Conservation (phyloP, 2,329 filamentous ascomycete species). For the Phyllosticta capitalensis region DNA sequence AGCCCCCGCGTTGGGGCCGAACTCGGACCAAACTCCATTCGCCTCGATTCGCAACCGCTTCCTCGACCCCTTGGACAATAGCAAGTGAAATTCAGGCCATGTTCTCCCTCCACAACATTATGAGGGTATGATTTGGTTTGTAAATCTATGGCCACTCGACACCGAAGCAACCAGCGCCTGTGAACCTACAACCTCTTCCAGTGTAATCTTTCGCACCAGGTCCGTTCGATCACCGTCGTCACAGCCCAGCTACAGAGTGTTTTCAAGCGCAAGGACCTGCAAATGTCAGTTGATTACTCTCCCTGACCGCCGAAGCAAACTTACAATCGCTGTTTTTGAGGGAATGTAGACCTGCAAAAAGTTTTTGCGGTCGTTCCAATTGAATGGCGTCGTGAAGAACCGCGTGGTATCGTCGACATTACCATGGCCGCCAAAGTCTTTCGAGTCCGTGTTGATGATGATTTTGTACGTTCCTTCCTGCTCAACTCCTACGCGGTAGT, state of each 20-base stretch:
- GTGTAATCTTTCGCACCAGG: not conserved
- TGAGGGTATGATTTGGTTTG: not conserved
- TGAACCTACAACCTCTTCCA: not conserved
- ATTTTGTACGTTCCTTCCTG: slow-evolving; percentile 75
- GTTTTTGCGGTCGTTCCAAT: slow-evolving; percentile 84
- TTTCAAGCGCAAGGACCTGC: slow-evolving; percentile 20
- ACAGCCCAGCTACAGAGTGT: slow-evolving; percentile 16
- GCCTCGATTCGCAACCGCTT: not conserved
- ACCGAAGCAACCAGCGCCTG: not conserved
- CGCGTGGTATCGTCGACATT: slow-evolving; percentile 70
- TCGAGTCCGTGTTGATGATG: slow-evolving; percentile 71
- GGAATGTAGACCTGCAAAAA: slow-evolving; percentile 90
- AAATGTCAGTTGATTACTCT: not conserved
- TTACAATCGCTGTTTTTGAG: slow-evolving; percentile 69
- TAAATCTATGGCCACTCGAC: not conserved
- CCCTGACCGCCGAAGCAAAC: slow-evolving; percentile 18
- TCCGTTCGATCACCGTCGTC: not conserved
- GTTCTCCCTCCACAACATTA: not conserved
- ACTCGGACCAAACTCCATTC: not conserved
- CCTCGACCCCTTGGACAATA: not conserved
- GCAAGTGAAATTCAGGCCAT: not conserved
- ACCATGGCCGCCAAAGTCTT: slow-evolving; percentile 68
- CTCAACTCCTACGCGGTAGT: slow-evolving; percentile 88
- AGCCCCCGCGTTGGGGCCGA: not conserved
- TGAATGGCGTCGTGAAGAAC: slow-evolving; percentile 85